These are phyloP conservation scores for Naganishia antarctica DNA, from an alignment of 768 basidiomycete genomes.

Conservation along the genomic window DNA sequence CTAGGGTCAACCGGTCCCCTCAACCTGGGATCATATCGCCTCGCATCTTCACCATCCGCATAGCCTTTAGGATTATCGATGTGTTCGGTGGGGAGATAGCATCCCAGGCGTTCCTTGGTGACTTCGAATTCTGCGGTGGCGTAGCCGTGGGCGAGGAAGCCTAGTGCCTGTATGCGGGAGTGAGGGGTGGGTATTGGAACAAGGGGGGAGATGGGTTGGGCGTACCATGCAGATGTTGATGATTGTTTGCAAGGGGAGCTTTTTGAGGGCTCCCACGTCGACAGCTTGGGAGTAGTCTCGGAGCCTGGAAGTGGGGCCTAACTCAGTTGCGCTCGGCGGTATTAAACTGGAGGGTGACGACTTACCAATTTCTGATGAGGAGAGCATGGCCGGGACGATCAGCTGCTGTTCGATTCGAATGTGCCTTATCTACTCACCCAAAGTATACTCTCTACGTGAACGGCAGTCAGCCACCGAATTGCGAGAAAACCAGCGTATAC, in stretches of 20 bases:
- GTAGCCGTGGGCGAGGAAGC: slow-evolving; percentile 62
- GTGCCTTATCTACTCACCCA: background rate
- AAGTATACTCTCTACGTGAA: slow-evolving; percentile 20
- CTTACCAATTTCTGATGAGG: slow-evolving; percentile 49
- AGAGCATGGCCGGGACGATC: slow-evolving; percentile 40
- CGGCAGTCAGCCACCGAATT: no score
- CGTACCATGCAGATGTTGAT: slow-evolving; percentile 75
- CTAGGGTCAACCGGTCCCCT: slow-evolving; percentile 76
- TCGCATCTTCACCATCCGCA: slow-evolving; percentile 72
- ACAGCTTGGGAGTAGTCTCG: slow-evolving; percentile 84
- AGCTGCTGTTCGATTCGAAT: background rate
- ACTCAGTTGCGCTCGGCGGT: no score
- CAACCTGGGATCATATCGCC: slow-evolving; percentile 68
- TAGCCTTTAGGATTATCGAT: slow-evolving; percentile 92
- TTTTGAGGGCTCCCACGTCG: slow-evolving; percentile 69
- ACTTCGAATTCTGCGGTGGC: slow-evolving; percentile 61
- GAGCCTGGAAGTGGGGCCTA: slow-evolving; percentile 67
- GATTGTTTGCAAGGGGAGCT: slow-evolving; percentile 68
- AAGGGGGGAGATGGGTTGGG: no score
- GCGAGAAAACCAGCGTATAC: no score
- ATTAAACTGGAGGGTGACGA: no score
- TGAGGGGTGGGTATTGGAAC: background rate
- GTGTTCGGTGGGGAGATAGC: slow-evolving; percentile 74
- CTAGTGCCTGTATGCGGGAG: slow-evolving; percentile 54
- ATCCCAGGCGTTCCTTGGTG: slow-evolving; percentile 73